These are phyloP conservation scores for Fusarium duplospermum DNA, from an alignment of 2,329 filamentous ascomycete species.

Conservation along the genomic window DNA sequence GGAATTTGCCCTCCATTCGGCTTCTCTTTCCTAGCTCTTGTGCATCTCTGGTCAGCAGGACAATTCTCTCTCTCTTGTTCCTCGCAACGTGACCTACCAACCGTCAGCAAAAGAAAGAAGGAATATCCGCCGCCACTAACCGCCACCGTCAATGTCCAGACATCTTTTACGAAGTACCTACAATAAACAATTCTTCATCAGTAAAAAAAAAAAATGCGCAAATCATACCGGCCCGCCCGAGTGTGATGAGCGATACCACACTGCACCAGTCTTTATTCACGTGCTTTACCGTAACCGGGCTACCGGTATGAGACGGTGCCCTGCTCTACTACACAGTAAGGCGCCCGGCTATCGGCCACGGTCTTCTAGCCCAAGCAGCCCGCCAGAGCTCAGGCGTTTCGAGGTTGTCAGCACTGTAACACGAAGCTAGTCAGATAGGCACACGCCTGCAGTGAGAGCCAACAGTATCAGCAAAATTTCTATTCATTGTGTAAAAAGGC, in stretches of 20 bases:
- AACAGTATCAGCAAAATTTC: background rate
- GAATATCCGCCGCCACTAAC: background rate
- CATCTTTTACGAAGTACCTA: background rate
- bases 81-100: background rate
- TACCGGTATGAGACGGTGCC: background rate
- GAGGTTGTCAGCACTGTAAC: conserved; percentile 6
- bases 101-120: conserved; percentile 4
- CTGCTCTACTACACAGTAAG: background rate
- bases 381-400: background rate
- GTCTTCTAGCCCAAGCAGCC: background rate
- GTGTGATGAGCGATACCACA: background rate
- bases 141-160: background rate
- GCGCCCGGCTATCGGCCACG: background rate
- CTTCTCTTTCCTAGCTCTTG: conserved; percentile 1
- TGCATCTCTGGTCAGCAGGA: background rate
- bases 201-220: background rate
- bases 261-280: background rate
- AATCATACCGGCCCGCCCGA: conserved; percentile 21
- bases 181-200: background rate
- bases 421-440: conserved; percentile 5
- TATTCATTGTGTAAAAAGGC: background rate
- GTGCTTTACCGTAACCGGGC: conserved; percentile 3
- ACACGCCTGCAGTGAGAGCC: conserved; percentile 10
- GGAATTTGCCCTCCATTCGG: background rate
- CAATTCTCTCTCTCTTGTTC: background rate